Conservation (phyloP, 768 basidiomycete genomes). For the Daedalea quercina region DNA sequence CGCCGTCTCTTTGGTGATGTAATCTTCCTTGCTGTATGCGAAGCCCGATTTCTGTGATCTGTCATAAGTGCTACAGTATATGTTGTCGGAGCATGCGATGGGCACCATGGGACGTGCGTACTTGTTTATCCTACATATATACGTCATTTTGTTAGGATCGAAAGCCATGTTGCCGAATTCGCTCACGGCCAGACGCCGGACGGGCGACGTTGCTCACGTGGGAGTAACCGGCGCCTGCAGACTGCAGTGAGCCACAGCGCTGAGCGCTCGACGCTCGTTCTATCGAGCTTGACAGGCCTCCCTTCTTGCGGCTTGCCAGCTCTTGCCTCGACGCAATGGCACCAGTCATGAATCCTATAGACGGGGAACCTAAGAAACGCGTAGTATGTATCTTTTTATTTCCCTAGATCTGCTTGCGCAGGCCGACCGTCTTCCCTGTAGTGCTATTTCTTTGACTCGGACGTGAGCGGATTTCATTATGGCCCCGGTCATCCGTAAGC, state of each 20-base stretch:
- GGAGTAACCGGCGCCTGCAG: too few species aligned
- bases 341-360: constrained; percentile 27
- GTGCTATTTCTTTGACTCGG: constrained; percentile 99
- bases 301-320: not conserved
- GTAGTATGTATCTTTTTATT: constrained; percentile 66
- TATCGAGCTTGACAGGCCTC: not conserved
- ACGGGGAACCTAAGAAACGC: constrained; percentile 78
- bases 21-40: not conserved
- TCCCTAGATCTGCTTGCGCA: constrained; percentile 5
- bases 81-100: too few species aligned
- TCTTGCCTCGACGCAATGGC: constrained; percentile 13
- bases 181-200: too few species aligned
- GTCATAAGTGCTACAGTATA: not conserved
- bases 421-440: constrained; percentile 22
- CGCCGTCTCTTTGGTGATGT: too few species aligned
- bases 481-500: constrained; percentile 92
- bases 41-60: not conserved
- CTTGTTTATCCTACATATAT: not conserved
- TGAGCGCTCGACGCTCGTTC: too few species aligned
- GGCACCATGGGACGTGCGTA: too few species aligned
- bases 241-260: too few species aligned
- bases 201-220: too few species aligned
- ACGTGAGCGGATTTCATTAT: constrained; percentile 99
- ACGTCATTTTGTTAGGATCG: not conserved
- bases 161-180: too few species aligned